Evolutionary conservation across 2,329 filamentous ascomycete species (phyloP), one percentile per base, ranked within the genome.

Genomic region (Periconia macrospinosa): DNA sequence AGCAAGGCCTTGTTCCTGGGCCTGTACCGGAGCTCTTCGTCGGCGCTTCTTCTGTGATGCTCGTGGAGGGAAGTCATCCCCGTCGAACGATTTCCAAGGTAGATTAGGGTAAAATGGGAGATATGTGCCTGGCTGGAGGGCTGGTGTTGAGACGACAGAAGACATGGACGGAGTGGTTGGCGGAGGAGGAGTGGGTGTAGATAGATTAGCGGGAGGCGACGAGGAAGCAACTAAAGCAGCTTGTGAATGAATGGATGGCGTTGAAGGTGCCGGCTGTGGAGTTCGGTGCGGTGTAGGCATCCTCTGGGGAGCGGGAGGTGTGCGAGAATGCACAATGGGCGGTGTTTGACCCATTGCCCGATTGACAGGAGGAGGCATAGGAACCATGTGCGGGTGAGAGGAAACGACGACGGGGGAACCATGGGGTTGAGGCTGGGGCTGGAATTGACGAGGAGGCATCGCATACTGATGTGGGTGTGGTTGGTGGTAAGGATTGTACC

Each of bases 81-180:
- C 79, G 15, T 81, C 78, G 27, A 81, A 78, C 13, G 84, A 87
- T 33, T 84, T 77, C 84, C 84, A 87, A 11, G 85, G 85, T 18
- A 87, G 72, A 13, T 77, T 75, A 54, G 82, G 79, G 55, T 78
- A 76, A 65, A 78, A 84, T 1, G 80, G 79, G 65, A 75, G 77
- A 48, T 63, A 63, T 8, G 61, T 58, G 9, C 65, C 57, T 20
- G 63, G 63, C 43, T 66, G 65, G 15, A 65, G 62, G 5, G 52
- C 55, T 23, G 54, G 52, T 10, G 60, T 45, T 10, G 55, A 55
- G 14, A 60, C 41, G 42, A 58, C 57, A n/a, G 63, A 63, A n/a
- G 50, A 58, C 57, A 41, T 57, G 23, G 66, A 60, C 5, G 67
- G 61, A 11, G 59, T 60, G 30, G 55, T 56, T 14, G 64, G 63